Percentiles rank a stretch among this genome's conserved stretches.
Conservation (phyloP, 75 land plant species). For the Larix kaempferi region DNA sequence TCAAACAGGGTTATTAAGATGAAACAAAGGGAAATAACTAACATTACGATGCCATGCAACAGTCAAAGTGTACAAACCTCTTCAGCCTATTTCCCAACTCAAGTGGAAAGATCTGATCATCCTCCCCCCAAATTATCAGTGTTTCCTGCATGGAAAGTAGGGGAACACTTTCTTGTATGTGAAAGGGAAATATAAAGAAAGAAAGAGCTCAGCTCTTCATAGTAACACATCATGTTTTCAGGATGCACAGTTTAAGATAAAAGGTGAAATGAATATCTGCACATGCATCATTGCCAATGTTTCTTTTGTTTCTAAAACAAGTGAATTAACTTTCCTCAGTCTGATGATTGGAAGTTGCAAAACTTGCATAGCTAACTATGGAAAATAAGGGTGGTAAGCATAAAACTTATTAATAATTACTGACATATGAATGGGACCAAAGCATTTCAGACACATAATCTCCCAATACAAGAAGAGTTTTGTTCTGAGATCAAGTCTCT, state of each 20-base stretch:
- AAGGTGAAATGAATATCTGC: background rate
- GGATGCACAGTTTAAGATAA: background rate
- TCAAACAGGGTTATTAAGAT: background rate
- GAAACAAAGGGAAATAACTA: background rate
- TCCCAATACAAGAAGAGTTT: background rate
- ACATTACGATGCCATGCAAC: background rate
- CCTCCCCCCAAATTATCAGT: conserved; percentile 73
- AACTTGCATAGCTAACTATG: background rate
- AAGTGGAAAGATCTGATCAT: conserved; percentile 65
- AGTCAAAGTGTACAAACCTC: conserved; percentile 21
- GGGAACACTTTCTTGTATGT: background rate
- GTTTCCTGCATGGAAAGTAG: conserved; percentile 45
- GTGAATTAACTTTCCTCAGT: background rate
- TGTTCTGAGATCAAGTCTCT: background rate
- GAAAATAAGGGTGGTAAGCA: background rate
- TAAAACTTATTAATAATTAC: background rate
- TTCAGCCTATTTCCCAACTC: conserved; percentile 65
- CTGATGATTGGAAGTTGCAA: background rate
- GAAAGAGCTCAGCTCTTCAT: background rate
- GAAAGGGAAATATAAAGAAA: conserved; percentile 1
- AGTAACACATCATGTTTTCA: background rate
- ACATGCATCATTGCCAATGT: background rate
- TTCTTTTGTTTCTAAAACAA: background rate
- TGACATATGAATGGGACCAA: background rate
- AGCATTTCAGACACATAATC: background rate